Evolutionary conservation across 768 basidiomycete genomes (phyloP).

Genomic region (Boletales sp.): DNA sequence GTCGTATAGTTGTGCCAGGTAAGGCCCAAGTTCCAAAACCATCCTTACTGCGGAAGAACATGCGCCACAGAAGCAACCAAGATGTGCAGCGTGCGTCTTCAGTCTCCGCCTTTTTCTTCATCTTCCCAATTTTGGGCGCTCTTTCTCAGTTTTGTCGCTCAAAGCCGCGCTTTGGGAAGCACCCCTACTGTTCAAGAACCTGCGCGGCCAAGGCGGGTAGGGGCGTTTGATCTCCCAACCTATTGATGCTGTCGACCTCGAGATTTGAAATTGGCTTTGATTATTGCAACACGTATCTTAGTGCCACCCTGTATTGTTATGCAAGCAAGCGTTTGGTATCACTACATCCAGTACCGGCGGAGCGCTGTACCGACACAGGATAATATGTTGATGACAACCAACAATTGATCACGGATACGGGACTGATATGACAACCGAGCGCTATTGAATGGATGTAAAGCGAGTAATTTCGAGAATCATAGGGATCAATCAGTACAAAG

Average conservation of each 20-base stretch:
- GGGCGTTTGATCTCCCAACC: constrained; percentile 4
- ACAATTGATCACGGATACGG: background rate
- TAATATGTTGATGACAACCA: background rate
- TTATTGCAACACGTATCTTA: constrained; percentile 25
- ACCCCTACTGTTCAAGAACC: constrained; percentile 32
- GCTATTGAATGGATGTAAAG: background rate
- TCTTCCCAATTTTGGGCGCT: constrained; percentile 6
- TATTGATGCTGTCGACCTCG: background rate
- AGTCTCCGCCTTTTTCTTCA: background rate
- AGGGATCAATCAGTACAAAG: no score
- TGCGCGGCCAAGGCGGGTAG: constrained; percentile 26
- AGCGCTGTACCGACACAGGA: background rate
- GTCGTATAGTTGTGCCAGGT: constrained; percentile 43
- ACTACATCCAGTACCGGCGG: background rate
- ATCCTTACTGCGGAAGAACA: constrained; percentile 63
- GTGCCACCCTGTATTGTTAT: constrained; percentile 6
- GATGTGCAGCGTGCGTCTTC: constrained; percentile 24
- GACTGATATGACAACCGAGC: background rate
- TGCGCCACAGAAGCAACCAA: constrained; percentile 49
- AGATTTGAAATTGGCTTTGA: background rate
- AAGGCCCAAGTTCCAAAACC: constrained; percentile 56
- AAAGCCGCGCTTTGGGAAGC: constrained; percentile 32
- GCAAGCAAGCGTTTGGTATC: background rate
- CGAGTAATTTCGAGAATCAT: no score
- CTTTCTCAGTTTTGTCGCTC: constrained; percentile 24